Percentiles rank a stretch among this genome's conserved stretches.
Conservation (phyloP, 352 stramenopile genomes). For the Pythium plurisporium region DNA sequence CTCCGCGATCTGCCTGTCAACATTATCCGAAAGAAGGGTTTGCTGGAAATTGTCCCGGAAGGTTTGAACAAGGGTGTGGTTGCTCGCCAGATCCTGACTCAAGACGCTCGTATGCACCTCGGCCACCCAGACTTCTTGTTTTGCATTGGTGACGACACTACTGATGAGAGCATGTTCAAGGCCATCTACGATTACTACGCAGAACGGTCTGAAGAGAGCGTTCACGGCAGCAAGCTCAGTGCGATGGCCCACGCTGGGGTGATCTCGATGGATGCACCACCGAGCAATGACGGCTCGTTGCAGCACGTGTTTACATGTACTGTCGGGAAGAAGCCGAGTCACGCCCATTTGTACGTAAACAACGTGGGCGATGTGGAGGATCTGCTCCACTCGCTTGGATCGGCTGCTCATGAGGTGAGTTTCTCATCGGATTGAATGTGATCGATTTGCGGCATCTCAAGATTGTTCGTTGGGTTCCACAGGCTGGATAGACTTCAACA, state of each 20-base stretch:
- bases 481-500: too few species aligned
- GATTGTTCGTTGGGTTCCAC: too few species aligned
- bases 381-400: constrained; percentile 60
- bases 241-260: too few species aligned
- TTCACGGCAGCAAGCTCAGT: constrained; percentile 40
- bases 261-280: too few species aligned
- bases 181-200: constrained; percentile 90
- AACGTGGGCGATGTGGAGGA: constrained; percentile 85
- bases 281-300: too few species aligned
- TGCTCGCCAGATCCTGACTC: constrained; percentile 93
- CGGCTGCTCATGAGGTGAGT: constrained; percentile 10
- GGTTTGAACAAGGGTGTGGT: constrained; percentile 96
- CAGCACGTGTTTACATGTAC: constrained; percentile 83
- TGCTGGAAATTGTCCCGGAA: constrained; percentile 95
- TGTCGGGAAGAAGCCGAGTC: constrained; percentile 89
- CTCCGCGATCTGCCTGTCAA: constrained; percentile 67
- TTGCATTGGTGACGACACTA: constrained; percentile 96
- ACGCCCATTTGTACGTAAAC: constrained; percentile 89
- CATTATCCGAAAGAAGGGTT: constrained; percentile 87
- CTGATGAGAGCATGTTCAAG: constrained; percentile 98
- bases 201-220: constrained; percentile 76
- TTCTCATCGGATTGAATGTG: too few species aligned
- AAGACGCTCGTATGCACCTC: constrained; percentile 72
- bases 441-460: too few species aligned
- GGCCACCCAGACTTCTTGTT: constrained; percentile 93